phyloP scores from a whole-genome alignment of 2,329 filamentous ascomycete species.

The Aspergillus proliferans region DNA sequence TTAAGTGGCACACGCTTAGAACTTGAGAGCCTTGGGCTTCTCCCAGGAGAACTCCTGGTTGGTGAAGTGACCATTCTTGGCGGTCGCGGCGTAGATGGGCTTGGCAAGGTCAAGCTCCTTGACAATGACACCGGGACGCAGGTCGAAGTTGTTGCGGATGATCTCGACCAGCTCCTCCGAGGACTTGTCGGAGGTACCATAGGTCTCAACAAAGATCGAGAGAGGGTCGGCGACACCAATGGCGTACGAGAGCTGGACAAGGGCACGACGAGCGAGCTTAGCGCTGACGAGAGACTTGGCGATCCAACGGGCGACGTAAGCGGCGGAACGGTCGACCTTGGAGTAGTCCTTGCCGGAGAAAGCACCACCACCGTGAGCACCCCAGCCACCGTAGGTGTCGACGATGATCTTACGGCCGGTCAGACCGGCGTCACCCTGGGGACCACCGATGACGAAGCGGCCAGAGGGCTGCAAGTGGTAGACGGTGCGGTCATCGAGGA shows the following conservation, averaged over 20 bases:
- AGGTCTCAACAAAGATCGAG: constrained; percentile 95
- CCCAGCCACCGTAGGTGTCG: constrained; percentile 99
- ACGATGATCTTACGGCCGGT: constrained; percentile 99
- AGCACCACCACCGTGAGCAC: constrained; percentile 98
- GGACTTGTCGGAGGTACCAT: constrained; percentile 84
- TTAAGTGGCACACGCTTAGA: constrained; percentile 52
- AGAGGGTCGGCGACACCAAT: constrained; percentile 98
- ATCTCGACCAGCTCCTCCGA: constrained; percentile 93
- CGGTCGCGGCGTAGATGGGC: constrained; percentile 97
- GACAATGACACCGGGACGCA: constrained; percentile 97
- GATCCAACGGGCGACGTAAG: constrained; percentile 96
- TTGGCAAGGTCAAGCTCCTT: constrained; percentile 90
- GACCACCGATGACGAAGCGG: constrained; percentile 97
- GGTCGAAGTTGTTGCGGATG: constrained; percentile 92
- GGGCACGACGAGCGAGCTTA: constrained; percentile 80
- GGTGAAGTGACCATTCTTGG: constrained; percentile 99
- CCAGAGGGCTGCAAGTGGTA: constrained; percentile 99
- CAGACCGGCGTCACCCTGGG: constrained; percentile 96
- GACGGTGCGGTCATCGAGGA: constrained; percentile 85
- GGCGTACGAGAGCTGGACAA: constrained; percentile 98
- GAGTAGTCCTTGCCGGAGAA: constrained; percentile 99
- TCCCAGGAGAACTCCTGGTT: constrained; percentile 98
- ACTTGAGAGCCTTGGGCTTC: constrained; percentile 90
- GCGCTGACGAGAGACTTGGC: constrained; percentile 94
- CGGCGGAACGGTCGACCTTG: constrained; percentile 98